A percentile compares a stretch with the other conserved stretches of the same genome.
Conservation (phyloP, 1,284 basidiomycete genomes). For the Fereydounia khargensis region DNA sequence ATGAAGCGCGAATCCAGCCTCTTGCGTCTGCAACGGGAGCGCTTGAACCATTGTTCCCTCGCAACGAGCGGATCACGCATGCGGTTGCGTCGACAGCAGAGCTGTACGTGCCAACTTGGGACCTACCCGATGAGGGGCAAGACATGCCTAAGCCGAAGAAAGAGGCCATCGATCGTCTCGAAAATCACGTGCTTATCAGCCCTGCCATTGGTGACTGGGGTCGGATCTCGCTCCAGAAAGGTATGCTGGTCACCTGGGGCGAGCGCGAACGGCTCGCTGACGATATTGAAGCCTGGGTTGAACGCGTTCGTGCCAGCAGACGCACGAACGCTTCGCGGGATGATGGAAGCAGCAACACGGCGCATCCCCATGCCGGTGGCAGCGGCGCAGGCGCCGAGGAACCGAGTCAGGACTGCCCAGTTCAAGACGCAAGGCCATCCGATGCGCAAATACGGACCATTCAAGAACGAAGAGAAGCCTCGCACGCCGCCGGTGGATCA, state of each 20-base stretch:
- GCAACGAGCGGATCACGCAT: conserved; percentile 31
- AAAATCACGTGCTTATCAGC: conserved; percentile 39
- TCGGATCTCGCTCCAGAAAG: conserved; percentile 29
- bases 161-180: conserved; percentile 17
- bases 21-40: conserved; percentile 10
- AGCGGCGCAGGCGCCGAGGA: conserved; percentile 1
- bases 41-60: conserved; percentile 39
- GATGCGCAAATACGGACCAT: conserved; percentile 2
- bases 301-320: conserved; percentile 11
- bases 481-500: too few species aligned
- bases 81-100: conserved; percentile 22
- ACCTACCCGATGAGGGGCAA: background rate
- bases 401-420: conserved; percentile 14
- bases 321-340: conserved; percentile 2
- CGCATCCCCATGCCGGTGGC: too few species aligned
- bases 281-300: conserved; percentile 50
- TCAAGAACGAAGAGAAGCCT: conserved; percentile 22
- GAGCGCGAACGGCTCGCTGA: conserved; percentile 45
- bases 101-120: conserved; percentile 32
- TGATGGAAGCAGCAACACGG: too few species aligned
- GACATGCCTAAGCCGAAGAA: conserved; percentile 3
- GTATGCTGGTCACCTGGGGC: conserved; percentile 50
- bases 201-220: conserved; percentile 51
- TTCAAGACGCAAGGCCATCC: background rate
- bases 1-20: conserved; percentile 13